phyloP scores from a whole-genome alignment of 345 rosid species.

The Raphanus sativus region DNA sequence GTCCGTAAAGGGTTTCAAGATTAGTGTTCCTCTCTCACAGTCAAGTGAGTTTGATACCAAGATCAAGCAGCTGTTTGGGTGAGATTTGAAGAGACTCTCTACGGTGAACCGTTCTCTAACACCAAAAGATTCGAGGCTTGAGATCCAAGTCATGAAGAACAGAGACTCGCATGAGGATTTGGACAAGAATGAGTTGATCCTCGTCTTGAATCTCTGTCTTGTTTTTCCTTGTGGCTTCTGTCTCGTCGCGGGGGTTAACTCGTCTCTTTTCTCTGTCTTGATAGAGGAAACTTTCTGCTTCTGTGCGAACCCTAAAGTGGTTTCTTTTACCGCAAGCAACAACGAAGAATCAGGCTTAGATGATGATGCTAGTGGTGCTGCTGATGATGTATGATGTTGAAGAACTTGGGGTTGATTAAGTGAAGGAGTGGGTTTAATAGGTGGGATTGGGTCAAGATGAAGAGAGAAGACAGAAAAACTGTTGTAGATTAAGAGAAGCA shows the following conservation, averaged over 20 bases:
- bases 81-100: slow-evolving; percentile 65
- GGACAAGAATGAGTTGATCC: slow-evolving; percentile 41
- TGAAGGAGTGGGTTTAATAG: slow-evolving; percentile 27
- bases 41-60: slow-evolving; percentile 76
- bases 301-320: slow-evolving; percentile 38
- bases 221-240: slow-evolving; percentile 17
- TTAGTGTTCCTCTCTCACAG: slow-evolving; percentile 46
- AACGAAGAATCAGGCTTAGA: slow-evolving; percentile 40
- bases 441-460: slow-evolving; percentile 48
- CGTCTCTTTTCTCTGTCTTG: slow-evolving; percentile 24
- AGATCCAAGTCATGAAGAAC: slow-evolving; percentile 96
- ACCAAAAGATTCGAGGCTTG: slow-evolving; percentile 59
- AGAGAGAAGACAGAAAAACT: slow-evolving; percentile 69
- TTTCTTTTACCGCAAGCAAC: slow-evolving; percentile 58
- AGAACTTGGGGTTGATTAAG: slow-evolving; percentile 27
- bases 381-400: slow-evolving; percentile 3
- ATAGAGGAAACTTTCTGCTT: slow-evolving; percentile 32
- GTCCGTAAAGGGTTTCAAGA: slow-evolving; percentile 54
- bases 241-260: not conserved
- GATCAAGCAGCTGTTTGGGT: slow-evolving; percentile 60
- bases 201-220: slow-evolving; percentile 43
- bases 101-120: slow-evolving; percentile 55
- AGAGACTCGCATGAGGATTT: slow-evolving; percentile 55
- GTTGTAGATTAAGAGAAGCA: slow-evolving; percentile 64
- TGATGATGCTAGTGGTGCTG: slow-evolving; percentile 26